A percentile compares a stretch with the other conserved stretches of the same genome.
Evolutionary conservation across 495 filamentous ascomycete species (phyloP).

Genomic region (Trypethelium eluteriae): DNA sequence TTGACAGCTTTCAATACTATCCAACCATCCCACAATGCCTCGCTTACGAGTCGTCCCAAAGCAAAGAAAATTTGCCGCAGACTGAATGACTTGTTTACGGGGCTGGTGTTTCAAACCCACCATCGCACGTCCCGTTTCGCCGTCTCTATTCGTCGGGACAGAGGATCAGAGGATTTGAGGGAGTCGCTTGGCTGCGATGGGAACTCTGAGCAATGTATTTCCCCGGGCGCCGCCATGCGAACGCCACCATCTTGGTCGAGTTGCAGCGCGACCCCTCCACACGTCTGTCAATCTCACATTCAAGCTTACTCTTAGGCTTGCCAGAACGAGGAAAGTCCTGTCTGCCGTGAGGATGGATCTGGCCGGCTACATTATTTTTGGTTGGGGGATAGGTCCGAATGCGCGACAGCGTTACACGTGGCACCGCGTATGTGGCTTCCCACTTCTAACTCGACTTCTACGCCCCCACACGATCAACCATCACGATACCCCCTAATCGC

Average conservation of each 20-base stretch:
- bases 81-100: too few relatives aligned
- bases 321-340: neutral
- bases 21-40: too few relatives aligned
- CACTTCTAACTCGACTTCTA: neutral
- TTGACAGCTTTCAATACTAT: too few relatives aligned
- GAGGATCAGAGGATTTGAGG: too few relatives aligned
- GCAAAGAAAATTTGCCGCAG: too few relatives aligned
- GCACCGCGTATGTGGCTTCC: slow-evolving; percentile 6
- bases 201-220: neutral
- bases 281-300: slow-evolving; percentile 2
- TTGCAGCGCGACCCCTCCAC: neutral
- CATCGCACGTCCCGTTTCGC: too few relatives aligned
- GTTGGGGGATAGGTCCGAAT: neutral
- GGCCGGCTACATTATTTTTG: neutral
- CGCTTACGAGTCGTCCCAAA: too few relatives aligned
- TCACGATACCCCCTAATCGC: neutral
- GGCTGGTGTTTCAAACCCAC: too few relatives aligned
- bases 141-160: too few relatives aligned
- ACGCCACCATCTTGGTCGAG: neutral
- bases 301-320: neutral
- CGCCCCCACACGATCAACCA: neutral
- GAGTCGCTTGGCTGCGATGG: too few relatives aligned
- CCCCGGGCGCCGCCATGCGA: neutral
- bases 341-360: too few relatives aligned
- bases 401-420: slow-evolving; percentile 10